Evolutionary conservation across 805 yeast species (phyloP), one percentile per base, ranked within the genome.

Genomic region (Geotrichum ghanense): DNA sequence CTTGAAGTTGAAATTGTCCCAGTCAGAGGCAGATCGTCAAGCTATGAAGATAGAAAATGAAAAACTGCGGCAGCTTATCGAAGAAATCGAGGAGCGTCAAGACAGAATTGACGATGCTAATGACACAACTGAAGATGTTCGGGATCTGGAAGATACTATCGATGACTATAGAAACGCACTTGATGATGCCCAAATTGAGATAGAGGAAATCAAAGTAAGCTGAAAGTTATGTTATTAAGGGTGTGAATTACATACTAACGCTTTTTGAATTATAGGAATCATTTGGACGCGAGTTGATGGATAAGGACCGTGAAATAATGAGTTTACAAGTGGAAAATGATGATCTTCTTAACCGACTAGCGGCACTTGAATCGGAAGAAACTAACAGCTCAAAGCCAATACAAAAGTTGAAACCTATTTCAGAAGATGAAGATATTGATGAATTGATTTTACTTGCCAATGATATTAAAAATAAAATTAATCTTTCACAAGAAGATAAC

Each of bases 11-110:
- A 37, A 37, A 21, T 27, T 47, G 22, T 43, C 45, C 17, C 41
- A 40, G 6, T 19, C 41, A 14, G 39, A 43, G 17, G 42, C 49
- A 4, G 44, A 44, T 16, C 22, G 41, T 9, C 24, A 22, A 21
- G n/a, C 39, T n/a, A 12, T 47, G 16, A 35, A 47, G 23, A 40
- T n/a, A 5, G 49, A 47, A 17, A 47, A 43, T 25, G 42, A 35
- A 12, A 47, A 47, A 22, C 41, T 47, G 22, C 3, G 46, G 10
- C 6, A 22, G 25, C 43, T 42, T 3, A 43, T 47, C 19, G 17
- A 22, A 7, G 39, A 47, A 6, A 39, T 47, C 17, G 34, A 16
- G 23, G 31, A 22, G 19, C 9, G 26, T n/a, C n/a, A 42, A 35
- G 45, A 41, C 31, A 25, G 31, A 9, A 25, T 9, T 9, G 31